Evolutionary conservation across 257 asterid species (phyloP).

Genomic region (Marsdenia floribunda): DNA sequence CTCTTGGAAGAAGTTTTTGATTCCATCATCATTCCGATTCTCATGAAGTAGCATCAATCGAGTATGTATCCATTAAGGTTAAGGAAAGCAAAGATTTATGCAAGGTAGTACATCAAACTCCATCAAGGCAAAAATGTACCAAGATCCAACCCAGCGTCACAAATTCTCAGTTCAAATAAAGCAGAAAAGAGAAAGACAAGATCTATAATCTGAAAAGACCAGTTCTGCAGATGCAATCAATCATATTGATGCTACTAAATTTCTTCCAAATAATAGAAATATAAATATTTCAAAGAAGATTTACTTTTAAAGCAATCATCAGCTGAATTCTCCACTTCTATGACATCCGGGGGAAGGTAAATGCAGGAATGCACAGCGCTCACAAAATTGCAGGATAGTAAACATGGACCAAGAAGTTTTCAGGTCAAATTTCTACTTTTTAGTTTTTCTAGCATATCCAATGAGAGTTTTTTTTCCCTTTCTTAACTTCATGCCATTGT

Average conservation of each 20-base stretch:
- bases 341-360: neutral
- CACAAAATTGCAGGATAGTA: neutral
- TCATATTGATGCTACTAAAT: neutral
- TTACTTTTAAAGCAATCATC: neutral
- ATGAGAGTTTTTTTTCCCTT: neutral
- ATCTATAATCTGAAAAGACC: neutral
- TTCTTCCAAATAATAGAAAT: neutral
- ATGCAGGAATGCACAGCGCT: neutral
- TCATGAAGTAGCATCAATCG: slow-evolving; percentile 95
- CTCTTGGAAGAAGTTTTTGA: slow-evolving; percentile 95
- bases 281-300: neutral
- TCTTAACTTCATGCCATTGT: neutral
- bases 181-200: neutral
- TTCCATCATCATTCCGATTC: slow-evolving; percentile 94
- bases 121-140: neutral
- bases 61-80: slow-evolving; percentile 51
- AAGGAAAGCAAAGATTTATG: neutral
- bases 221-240: neutral
- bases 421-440: neutral
- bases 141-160: neutral
- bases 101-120: no score
- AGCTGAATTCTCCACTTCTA: neutral
- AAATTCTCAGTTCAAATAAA: neutral
- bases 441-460: neutral
- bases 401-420: neutral